These are phyloP conservation scores for Casaregolazyma suthepensis DNA, from an alignment of 1,139 yeast genomes.

Conservation along the genomic window DNA sequence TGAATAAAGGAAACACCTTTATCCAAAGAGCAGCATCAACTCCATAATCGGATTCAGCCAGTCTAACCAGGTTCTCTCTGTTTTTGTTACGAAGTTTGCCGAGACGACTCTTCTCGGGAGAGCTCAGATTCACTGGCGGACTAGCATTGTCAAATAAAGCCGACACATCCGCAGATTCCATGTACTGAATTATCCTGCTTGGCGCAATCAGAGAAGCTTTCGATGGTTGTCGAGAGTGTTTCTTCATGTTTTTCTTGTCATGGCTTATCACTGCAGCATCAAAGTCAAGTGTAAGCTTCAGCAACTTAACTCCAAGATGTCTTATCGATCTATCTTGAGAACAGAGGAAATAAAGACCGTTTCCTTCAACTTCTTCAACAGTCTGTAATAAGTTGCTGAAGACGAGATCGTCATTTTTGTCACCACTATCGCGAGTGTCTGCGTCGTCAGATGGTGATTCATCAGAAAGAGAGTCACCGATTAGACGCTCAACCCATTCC, in stretches of 20 bases:
- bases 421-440: slow-evolving; percentile 21
- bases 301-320: slow-evolving; percentile 64
- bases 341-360: slow-evolving; percentile 85
- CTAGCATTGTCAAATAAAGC: slow-evolving; percentile 48
- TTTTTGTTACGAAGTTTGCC: slow-evolving; percentile 54
- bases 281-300: slow-evolving; percentile 73
- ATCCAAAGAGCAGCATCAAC: slow-evolving; percentile 96
- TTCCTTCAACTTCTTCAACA: slow-evolving; percentile 92
- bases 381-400: slow-evolving; percentile 74
- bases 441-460: slow-evolving; percentile 20
- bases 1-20: slow-evolving; percentile 70
- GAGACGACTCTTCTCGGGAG: slow-evolving; percentile 73
- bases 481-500: slow-evolving; percentile 57
- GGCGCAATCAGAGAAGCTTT: slow-evolving; percentile 49
- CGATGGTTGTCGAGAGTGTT: slow-evolving; percentile 20
- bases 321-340: slow-evolving; percentile 78
- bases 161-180: slow-evolving; percentile 64
- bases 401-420: slow-evolving; percentile 59
- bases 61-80: slow-evolving; percentile 57
- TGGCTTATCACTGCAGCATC: slow-evolving; percentile 68
- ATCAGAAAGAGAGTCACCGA: slow-evolving; percentile 39
- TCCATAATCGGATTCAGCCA: slow-evolving; percentile 90
- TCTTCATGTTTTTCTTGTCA: slow-evolving; percentile 15
- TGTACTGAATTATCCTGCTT: slow-evolving; percentile 67
- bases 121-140: slow-evolving; percentile 58